These are phyloP conservation scores for Kodamaea laetipori DNA, from an alignment of 805 yeast species.

Conservation along the genomic window DNA sequence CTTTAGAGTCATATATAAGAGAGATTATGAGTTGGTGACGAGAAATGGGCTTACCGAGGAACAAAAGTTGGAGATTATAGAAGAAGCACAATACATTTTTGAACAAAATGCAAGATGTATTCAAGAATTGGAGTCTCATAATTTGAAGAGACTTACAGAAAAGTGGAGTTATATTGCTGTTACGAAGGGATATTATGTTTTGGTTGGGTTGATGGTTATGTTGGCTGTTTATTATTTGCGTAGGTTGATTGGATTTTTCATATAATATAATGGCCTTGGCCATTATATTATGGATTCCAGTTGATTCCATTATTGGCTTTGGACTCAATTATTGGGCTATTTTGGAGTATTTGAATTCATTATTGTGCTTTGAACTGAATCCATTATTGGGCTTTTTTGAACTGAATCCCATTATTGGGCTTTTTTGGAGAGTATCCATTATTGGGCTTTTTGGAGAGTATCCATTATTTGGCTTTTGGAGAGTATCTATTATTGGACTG, in stretches of 20 bases:
- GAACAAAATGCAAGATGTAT: slow-evolving; percentile 61
- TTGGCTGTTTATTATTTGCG: slow-evolving; percentile 36
- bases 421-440: too few species aligned
- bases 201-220: slow-evolving; percentile 33
- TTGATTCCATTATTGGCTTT: too few species aligned
- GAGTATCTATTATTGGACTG: too few species aligned
- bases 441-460: too few species aligned
- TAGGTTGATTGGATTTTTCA: slow-evolving; percentile 25
- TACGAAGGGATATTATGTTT: slow-evolving; percentile 54
- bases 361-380: too few species aligned
- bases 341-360: too few species aligned
- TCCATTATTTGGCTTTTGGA: too few species aligned
- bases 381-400: too few species aligned
- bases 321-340: too few species aligned
- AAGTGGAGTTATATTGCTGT: slow-evolving; percentile 56
- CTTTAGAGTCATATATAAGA: slow-evolving; percentile 66
- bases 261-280: slow-evolving; percentile 9
- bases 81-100: slow-evolving; percentile 67
- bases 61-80: slow-evolving; percentile 69
- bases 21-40: slow-evolving; percentile 76
- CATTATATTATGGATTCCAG: not conserved
- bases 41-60: slow-evolving; percentile 68
- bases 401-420: too few species aligned
- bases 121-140: slow-evolving; percentile 66
- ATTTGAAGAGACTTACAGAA: slow-evolving; percentile 56